Percentiles rank a stretch among this genome's conserved stretches.
Conservation (phyloP, 768 basidiomycete genomes). For the Russula earlei region DNA sequence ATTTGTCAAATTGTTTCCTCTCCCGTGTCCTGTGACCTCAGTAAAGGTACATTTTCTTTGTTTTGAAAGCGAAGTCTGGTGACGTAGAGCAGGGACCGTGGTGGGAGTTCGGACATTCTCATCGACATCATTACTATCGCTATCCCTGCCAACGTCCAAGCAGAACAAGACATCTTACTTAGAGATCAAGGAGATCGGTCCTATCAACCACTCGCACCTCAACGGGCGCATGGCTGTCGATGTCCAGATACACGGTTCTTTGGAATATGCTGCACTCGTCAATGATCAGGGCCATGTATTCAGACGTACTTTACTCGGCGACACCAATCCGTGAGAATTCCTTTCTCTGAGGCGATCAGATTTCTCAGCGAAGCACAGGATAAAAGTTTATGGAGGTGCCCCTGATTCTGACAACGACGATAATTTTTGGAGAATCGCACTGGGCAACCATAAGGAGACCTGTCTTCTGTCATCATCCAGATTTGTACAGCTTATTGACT, state of each 20-base stretch:
- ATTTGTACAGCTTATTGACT: slow-evolving; percentile 39
- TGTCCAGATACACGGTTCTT: slow-evolving; percentile 29
- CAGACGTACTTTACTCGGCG: background rate
- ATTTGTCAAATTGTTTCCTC: slow-evolving; percentile 47
- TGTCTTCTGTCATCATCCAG: slow-evolving; percentile 42
- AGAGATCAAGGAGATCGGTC: slow-evolving; percentile 5
- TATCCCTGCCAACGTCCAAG: background rate
- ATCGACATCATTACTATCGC: slow-evolving; percentile 23
- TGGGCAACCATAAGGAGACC: slow-evolving; percentile 27
- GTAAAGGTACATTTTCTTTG: background rate
- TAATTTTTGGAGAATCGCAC: slow-evolving; percentile 45
- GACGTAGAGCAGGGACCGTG: slow-evolving; percentile 19
- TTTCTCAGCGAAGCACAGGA: background rate
- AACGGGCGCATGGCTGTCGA: slow-evolving; percentile 39
- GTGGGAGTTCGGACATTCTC: slow-evolving; percentile 41
- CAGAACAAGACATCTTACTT: background rate
- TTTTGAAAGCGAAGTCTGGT: slow-evolving; percentile 9
- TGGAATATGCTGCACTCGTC: background rate
- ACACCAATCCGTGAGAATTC: background rate
- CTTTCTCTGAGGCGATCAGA: background rate
- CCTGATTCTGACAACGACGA: slow-evolving; percentile 19
- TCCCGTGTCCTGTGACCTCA: background rate
- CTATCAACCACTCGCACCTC: slow-evolving; percentile 29
- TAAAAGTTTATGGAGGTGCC: slow-evolving; percentile 7
- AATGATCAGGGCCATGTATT: slow-evolving; percentile 10